These are phyloP conservation scores for Colletotrichum graminicola DNA, from an alignment of 2,329 filamentous ascomycete species.

Conservation along the genomic window DNA sequence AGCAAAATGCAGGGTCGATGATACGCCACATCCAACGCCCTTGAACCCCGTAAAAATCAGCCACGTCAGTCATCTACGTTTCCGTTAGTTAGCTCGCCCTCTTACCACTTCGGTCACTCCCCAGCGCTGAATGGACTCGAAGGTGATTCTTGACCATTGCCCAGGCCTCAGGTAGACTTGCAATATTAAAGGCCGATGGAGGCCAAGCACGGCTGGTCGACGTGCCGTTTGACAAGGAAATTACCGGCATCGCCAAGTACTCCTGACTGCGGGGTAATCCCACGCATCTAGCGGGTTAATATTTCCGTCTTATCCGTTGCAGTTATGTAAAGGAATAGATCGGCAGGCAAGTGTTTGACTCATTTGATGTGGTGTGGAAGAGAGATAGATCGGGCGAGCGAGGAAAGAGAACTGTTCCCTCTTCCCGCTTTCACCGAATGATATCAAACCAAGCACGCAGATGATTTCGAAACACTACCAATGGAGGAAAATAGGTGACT, in stretches of 20 bases:
- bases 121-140: too few relatives aligned
- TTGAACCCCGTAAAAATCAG: not conserved
- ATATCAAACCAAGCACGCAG: not conserved
- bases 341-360: not conserved
- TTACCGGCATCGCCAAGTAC: constrained; percentile 1
- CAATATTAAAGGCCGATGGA: not conserved
- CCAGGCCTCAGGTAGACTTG: not conserved
- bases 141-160: not conserved
- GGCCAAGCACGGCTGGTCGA: not conserved
- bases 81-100: not conserved
- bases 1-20: too few relatives aligned
- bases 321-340: not conserved
- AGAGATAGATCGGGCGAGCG: not conserved
- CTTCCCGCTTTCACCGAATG: not conserved
- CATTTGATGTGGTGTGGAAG: not conserved
- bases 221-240: not conserved
- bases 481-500: not conserved
- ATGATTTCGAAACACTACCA: not conserved
- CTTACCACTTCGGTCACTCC: not conserved
- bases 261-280: constrained; percentile 18
- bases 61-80: not conserved
- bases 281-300: not conserved
- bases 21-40: not conserved
- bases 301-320: not conserved
- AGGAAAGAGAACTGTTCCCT: not conserved